Evolutionary conservation across 257 asterid genomes (phyloP).

Genomic region (Gardenia jasminoides): DNA sequence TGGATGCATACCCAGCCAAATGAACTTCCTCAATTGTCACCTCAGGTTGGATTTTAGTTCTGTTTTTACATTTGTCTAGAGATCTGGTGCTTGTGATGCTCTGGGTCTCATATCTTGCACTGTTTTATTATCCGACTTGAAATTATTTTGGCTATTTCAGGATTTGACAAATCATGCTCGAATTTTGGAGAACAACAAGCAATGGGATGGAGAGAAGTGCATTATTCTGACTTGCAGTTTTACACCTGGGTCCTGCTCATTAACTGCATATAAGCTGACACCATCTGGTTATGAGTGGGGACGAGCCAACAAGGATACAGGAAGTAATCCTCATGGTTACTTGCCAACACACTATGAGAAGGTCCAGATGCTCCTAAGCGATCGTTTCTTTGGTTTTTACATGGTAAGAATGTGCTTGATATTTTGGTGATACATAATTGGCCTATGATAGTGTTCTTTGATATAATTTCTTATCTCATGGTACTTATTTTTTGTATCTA

Average conservation of each 20-base stretch:
- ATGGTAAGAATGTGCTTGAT: conserved; percentile 49
- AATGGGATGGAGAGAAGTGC: conserved; percentile 99
- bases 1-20: conserved; percentile 99
- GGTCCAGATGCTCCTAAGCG: conserved; percentile 97
- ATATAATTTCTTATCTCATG: neutral
- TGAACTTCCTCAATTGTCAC: conserved; percentile 95
- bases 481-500: no score
- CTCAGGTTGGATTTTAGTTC: conserved; percentile 51
- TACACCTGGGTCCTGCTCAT: conserved; percentile 96
- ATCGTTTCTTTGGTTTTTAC: conserved; percentile 94
- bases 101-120: neutral
- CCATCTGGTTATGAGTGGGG: conserved; percentile 99
- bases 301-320: conserved; percentile 82
- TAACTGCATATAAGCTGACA: conserved; percentile 93
- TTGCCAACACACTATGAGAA: conserved; percentile 94
- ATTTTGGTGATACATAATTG: neutral
- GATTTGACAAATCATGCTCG: conserved; percentile 83
- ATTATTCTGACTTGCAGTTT: conserved; percentile 95
- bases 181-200: conserved; percentile 75
- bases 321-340: conserved; percentile 91
- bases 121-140: neutral
- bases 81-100: neutral
- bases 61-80: neutral
- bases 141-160: conserved; percentile 31
- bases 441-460: neutral